Evolutionary conservation across 2,329 filamentous ascomycete species (phyloP), one percentile per base, ranked within the genome.

Genomic region (Coleophoma crateriformis): DNA sequence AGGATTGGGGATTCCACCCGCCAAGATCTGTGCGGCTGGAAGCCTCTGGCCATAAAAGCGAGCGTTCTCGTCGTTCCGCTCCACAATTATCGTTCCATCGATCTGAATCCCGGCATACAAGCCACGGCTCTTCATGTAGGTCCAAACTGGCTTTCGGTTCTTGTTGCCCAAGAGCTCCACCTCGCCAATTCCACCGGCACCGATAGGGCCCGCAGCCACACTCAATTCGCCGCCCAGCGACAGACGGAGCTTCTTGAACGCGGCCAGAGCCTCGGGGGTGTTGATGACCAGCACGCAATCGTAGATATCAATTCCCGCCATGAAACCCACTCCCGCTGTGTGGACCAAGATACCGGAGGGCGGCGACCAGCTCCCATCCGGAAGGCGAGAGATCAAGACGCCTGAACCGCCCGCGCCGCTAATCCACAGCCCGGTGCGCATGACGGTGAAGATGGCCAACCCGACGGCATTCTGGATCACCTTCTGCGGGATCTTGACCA

Each of bases 211-310:
- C 4, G 85, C 82, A 10, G 84, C 81, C 17, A 90, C 81, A 53
- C 81, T 84, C 45, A 95, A 77, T 64, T 96, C 90, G 37, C 87
- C 84, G 4, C 91, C 91, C 1, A 97, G 72, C 0, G 87, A 94
- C 48, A 90, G 82, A 46, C 86, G 80, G 2, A 91, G 72, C 49
- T 84, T 85, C 34, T 87, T 90, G 64, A 96, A 95, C 1, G 87
- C 83, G 58, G 95, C 87, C 44, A 96, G 71, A 2, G 90, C 90
- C 52, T 88, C 78, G 38, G 87, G 81, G 37, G 86, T 90, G 70
- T 95, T 96, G 65, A 96, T 91, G 35, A 96, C 87, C 8, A 96
- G 78, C 10, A 96, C 87, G 62, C 91, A 96, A 66, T 97, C 92
- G 72, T 96, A 97, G 38, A 96, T 90, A 64, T 97, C 92, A 42